Conservation (phyloP, 768 basidiomycete species). For the Candolleomyces aberdarensis region DNA sequence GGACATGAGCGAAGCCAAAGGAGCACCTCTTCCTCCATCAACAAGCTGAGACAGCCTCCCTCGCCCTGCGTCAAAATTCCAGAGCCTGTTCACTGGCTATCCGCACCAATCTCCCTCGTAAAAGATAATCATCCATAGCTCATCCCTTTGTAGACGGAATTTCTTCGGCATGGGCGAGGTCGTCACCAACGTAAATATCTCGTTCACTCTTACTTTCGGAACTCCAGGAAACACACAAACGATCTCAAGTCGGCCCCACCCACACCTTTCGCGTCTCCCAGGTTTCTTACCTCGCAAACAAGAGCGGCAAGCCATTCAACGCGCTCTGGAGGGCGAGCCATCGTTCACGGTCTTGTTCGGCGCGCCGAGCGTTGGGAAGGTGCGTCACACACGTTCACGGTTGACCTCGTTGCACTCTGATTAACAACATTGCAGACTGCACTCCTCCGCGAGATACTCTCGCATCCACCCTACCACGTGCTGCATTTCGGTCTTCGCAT, state of each 20-base stretch:
- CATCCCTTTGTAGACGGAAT: conserved; percentile 62
- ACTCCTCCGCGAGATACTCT: conserved; percentile 74
- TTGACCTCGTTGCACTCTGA: background rate
- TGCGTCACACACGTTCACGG: conserved; percentile 14
- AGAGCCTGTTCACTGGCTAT: conserved; percentile 65
- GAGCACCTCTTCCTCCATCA: conserved; percentile 15
- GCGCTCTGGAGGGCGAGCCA: conserved; percentile 65
- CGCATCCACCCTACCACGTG: conserved; percentile 66
- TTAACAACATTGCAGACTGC: conserved; percentile 50
- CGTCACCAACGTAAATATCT: conserved; percentile 61
- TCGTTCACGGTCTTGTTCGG: conserved; percentile 81
- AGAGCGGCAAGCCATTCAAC: conserved; percentile 64
- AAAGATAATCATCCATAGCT: conserved; percentile 57
- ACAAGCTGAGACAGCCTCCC: conserved; percentile 19
- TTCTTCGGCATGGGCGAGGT: conserved; percentile 81
- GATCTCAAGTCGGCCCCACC: conserved; percentile 61
- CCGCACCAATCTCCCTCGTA: conserved; percentile 67
- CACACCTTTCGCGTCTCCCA: conserved; percentile 79
- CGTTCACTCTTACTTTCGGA: conserved; percentile 31
- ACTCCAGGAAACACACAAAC: conserved; percentile 64
- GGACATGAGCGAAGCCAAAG: conserved; percentile 13
- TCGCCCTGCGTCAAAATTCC: conserved; percentile 18
- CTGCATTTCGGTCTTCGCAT: conserved; percentile 83
- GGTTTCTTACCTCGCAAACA: conserved; percentile 68
- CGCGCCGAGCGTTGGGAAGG: conserved; percentile 81